These are phyloP conservation scores for Hypoxylon sp. DNA, from an alignment of 2,329 filamentous ascomycete genomes.

Conservation along the genomic window DNA sequence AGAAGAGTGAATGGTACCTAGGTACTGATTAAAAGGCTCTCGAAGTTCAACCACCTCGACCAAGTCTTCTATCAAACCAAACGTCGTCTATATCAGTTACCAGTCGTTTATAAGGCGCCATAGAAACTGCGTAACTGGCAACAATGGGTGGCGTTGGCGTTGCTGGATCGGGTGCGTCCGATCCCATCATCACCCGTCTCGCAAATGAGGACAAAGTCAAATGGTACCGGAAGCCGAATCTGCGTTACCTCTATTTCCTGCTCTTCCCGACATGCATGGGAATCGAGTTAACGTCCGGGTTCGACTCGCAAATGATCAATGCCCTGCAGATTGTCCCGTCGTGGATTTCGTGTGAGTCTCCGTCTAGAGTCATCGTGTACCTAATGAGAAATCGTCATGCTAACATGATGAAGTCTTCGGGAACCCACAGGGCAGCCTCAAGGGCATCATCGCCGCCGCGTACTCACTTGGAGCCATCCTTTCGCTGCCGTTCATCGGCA, in stretches of 20 bases:
- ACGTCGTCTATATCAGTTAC: neutral
- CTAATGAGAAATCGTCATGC: neutral
- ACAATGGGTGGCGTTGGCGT: slow-evolving; percentile 43
- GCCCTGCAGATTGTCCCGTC: slow-evolving; percentile 59
- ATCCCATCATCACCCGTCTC: slow-evolving; percentile 58
- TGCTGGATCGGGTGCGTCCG: slow-evolving; percentile 49
- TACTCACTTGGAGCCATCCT: slow-evolving; percentile 73
- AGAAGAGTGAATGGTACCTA: neutral
- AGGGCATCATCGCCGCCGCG: slow-evolving; percentile 70
- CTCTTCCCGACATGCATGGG: slow-evolving; percentile 74
- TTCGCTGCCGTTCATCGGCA: slow-evolving; percentile 70
- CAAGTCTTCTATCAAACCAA: neutral
- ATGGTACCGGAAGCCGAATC: slow-evolving; percentile 73
- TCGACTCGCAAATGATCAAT: slow-evolving; percentile 64
- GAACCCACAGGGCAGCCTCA: slow-evolving; percentile 60
- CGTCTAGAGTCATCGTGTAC: neutral
- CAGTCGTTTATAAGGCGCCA: neutral
- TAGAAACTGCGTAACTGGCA: neutral
- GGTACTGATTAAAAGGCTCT: slow-evolving; percentile 10
- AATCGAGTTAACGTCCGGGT: slow-evolving; percentile 67
- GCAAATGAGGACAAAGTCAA: slow-evolving; percentile 59
- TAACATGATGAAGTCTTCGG: slow-evolving; percentile 56
- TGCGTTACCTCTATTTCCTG: slow-evolving; percentile 69
- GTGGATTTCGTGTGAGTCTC: slow-evolving; percentile 57
- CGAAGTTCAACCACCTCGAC: neutral